Percentiles rank a stretch among this genome's conserved stretches.
Evolutionary conservation across 2,329 filamentous ascomycete species (phyloP).

Genomic region (Aspergillus unguis): DNA sequence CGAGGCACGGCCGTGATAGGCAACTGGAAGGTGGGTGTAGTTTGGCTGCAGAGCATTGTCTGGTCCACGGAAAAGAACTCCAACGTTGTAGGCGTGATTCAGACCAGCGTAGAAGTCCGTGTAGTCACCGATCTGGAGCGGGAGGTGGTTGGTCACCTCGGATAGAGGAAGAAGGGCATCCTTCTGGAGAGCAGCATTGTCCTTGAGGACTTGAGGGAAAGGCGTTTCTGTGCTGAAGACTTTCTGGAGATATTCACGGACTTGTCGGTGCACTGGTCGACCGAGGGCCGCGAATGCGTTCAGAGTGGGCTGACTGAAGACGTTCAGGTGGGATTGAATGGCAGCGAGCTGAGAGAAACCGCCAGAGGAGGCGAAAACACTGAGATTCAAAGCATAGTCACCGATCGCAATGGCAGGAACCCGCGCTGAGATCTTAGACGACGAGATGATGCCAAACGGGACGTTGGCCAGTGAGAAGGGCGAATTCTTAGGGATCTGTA

Average conservation of each 20-base stretch:
- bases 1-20: constrained; percentile 75
- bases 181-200: constrained; percentile 58
- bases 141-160: constrained; percentile 64
- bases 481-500: constrained; percentile 57
- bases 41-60: constrained; percentile 74
- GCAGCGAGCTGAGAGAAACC: constrained; percentile 59
- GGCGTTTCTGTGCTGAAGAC: constrained; percentile 61
- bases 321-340: constrained; percentile 56
- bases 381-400: constrained; percentile 66
- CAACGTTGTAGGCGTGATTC: constrained; percentile 73
- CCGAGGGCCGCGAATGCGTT: constrained; percentile 74
- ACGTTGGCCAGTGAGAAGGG: constrained; percentile 77
- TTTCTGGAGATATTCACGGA: constrained; percentile 66
- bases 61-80: constrained; percentile 68
- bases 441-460: constrained; percentile 78
- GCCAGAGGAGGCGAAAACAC: constrained; percentile 56
- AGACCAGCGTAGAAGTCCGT: constrained; percentile 81
- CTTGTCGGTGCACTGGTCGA: constrained; percentile 62
- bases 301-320: constrained; percentile 64
- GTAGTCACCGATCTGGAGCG: constrained; percentile 77
- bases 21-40: constrained; percentile 76
- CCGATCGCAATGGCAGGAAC: constrained; percentile 71
- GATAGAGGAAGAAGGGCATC: constrained; percentile 58
- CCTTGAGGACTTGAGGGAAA: constrained; percentile 59
- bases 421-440: constrained; percentile 52